Conservation (phyloP, 208 protist genomes). For the Crithidia sp. region DNA sequence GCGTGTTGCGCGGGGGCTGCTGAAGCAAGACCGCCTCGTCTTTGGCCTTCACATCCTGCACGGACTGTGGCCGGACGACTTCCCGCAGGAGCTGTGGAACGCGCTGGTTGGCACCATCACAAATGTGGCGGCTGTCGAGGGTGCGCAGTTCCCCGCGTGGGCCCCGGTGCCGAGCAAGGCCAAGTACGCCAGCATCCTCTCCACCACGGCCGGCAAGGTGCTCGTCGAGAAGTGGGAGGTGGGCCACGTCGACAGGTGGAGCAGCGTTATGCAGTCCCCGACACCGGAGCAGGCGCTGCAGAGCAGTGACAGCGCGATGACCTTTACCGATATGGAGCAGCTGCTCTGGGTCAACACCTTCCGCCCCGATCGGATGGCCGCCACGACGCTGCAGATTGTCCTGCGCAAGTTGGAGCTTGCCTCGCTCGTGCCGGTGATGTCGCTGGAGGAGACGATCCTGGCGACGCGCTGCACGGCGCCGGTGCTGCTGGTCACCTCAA, state of each 20-base stretch:
- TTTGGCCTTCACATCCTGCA: conserved; percentile 96
- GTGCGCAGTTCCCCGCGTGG: conserved; percentile 56
- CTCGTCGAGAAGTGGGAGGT: conserved; percentile 69
- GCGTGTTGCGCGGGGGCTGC: conserved; percentile 74
- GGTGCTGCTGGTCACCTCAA: conserved; percentile 94
- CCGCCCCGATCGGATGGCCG: conserved; percentile 95
- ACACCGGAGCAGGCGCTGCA: conserved; percentile 63
- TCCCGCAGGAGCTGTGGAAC: conserved; percentile 85
- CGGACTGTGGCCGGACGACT: conserved; percentile 79
- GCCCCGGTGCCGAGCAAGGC: conserved; percentile 56
- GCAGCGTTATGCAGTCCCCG: conserved; percentile 62
- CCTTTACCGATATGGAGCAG: conserved; percentile 89
- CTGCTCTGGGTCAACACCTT: conserved; percentile 95
- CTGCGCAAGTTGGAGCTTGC: conserved; percentile 66
- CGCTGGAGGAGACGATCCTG: conserved; percentile 77
- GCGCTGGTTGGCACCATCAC: conserved; percentile 78
- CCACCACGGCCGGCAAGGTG: conserved; percentile 36
- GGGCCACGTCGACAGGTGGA: conserved; percentile 64
- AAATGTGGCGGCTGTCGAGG: conserved; percentile 33
- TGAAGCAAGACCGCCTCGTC: conserved; percentile 92
- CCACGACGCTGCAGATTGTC: conserved; percentile 75
- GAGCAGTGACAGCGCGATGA: not conserved
- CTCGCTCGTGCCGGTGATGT: conserved; percentile 68
- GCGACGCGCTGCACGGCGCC: conserved; percentile 49
- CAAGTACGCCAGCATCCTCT: conserved; percentile 58